Percentiles rank a stretch among this genome's conserved stretches.
Conservation (phyloP, 2,329 filamentous ascomycete species). For the Colletotrichum liriopes region DNA sequence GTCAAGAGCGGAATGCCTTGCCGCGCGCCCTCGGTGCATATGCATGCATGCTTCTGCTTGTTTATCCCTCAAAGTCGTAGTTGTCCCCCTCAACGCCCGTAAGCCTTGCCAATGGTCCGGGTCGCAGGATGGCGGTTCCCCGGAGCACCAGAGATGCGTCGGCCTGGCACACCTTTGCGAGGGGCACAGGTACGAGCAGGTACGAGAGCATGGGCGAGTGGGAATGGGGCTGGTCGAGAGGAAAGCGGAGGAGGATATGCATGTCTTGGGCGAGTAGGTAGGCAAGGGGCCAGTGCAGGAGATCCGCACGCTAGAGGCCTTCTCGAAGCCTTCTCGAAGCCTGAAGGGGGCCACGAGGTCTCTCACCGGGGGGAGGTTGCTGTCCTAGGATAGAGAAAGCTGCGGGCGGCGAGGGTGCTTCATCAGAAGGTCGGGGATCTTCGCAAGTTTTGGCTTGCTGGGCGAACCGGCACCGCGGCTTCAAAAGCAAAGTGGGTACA, state of each 20-base stretch:
- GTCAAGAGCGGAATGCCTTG: constrained; percentile 12
- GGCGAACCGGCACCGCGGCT: background rate
- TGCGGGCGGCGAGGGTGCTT: background rate
- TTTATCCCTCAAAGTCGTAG: constrained; percentile 14
- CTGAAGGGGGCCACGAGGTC: background rate
- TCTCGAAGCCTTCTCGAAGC: constrained; percentile 31
- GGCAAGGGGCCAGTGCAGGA: constrained; percentile 2
- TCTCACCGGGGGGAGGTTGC: background rate
- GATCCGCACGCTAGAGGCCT: constrained; percentile 32
- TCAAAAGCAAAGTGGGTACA: background rate
- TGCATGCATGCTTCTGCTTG: constrained; percentile 15
- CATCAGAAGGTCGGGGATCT: background rate
- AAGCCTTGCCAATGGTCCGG: constrained; percentile 22
- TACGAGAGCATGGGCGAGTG: background rate
- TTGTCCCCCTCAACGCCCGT: constrained; percentile 2
- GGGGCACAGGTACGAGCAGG: background rate
- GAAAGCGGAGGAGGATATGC: background rate
- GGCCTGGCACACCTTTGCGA: background rate
- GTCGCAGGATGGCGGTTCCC: background rate
- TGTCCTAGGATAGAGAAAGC: background rate
- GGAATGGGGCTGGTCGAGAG: background rate
- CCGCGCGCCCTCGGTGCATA: constrained; percentile 2
- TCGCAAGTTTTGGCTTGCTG: background rate
- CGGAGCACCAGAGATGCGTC: background rate
- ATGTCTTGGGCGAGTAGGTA: constrained; percentile 12